A percentile compares a stretch with the other conserved stretches of the same genome.
Conservation (phyloP, 352 stramenopile species). For the Pythium guiyangense region DNA sequence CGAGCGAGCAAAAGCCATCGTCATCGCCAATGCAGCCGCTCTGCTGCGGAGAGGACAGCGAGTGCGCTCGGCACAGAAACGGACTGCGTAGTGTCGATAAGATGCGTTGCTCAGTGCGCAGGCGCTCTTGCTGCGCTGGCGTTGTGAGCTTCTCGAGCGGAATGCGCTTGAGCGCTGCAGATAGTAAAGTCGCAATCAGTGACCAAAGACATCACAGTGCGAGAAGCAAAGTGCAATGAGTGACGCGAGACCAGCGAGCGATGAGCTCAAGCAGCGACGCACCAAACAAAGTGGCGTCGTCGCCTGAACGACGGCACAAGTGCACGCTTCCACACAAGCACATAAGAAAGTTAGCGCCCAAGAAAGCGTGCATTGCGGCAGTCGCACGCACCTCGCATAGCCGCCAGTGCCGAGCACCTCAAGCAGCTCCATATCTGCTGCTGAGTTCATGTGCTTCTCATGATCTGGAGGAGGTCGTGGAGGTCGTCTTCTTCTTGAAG, state of each 20-base stretch:
- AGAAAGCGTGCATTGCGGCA: neutral
- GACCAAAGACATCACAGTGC: no score
- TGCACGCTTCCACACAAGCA: constrained; percentile 31
- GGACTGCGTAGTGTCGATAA: constrained; percentile 28
- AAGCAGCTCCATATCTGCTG: constrained; percentile 31
- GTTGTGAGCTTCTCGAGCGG: constrained; percentile 24
- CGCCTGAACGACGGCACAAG: constrained; percentile 29
- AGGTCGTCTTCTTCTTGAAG: no score
- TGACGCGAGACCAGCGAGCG: no score
- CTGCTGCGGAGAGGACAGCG: constrained; percentile 10
- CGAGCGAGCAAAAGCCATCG: constrained; percentile 17
- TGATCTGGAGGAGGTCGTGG: no score
- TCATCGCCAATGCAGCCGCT: constrained; percentile 2
- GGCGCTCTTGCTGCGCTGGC: constrained; percentile 34
- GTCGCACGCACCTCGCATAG: constrained; percentile 38
- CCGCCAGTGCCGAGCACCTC: constrained; percentile 55
- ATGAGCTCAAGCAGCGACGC: neutral
- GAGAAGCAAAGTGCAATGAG: neutral
- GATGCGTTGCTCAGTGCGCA: constrained; percentile 41
- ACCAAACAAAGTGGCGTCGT: constrained; percentile 25
- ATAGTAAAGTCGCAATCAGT: neutral
- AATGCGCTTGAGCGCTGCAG: constrained; percentile 61
- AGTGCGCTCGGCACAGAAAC: constrained; percentile 42
- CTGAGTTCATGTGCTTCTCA: no score
- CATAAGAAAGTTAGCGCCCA: neutral